Base-by-base conservation (phyloP, 495 filamentous ascomycete genomes). In the Xylaria flabelliformis region DNA sequence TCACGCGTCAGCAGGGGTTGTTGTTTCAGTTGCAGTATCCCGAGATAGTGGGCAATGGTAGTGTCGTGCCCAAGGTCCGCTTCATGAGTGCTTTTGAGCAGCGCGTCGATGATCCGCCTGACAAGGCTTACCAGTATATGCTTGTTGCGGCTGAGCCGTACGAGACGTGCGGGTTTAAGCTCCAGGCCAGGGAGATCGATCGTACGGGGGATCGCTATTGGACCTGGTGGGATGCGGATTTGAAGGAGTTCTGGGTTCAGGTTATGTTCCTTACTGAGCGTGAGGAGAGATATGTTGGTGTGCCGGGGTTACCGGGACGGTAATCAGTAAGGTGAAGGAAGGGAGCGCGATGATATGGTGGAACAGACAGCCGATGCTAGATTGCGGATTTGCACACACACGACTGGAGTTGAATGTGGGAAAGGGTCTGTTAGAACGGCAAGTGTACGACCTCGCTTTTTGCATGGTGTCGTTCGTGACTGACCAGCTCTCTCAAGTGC, bases 21-120 rank as follows among this genome's bases (percentile, higher is more conserved):
- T 84, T 98, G 36, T 99, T 98, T 81, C 96, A 99, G 83, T 83
- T 99, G 73, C 93, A 97, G 82, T 98, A 94, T 80, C 95, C 95
- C 46, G 95, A 99, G 83, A 97, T 98, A 68, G 26, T 2, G 26
- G 90, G 88, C 13, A 86, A 87, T 2, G 92, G 90, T 29, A 29
- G 26, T 21, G 87, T 93, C 6, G 82, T 86, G 74, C 96, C 97
- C 56, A 89, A 93, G 65, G 93, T 97, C 74, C 89, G 96, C 48
- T 97, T 98, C 81, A 98, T 99, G 97, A 95, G 92, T 75, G 95
- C 96, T 13, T 98, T 92, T 80, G 93, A 97, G 84, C 96, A 99
- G 87, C 94, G 94, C 81, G 87, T 98, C 34, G 96, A 99, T 79
- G 93, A 97, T 75, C 92, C 91, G n/a, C 93, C 96, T 3, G 96